Evolutionary conservation across 2,329 filamentous ascomycete genomes (phyloP).

Genomic region (Raffaelea albimanens): DNA sequence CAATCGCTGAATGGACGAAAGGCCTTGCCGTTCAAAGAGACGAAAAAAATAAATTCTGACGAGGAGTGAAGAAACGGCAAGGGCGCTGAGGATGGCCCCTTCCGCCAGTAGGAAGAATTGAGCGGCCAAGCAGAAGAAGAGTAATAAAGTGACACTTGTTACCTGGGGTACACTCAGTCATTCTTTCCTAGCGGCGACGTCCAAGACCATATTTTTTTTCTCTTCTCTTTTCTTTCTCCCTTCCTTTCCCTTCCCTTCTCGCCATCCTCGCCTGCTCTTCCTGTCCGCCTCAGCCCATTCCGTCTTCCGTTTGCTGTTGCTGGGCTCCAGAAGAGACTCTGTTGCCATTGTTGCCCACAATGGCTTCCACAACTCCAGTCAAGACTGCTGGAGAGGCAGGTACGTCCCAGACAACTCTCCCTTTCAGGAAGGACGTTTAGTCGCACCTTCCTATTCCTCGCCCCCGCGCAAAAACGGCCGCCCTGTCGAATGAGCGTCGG

Average conservation of each 20-base stretch:
- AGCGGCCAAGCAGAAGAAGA: neutral
- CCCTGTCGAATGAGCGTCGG: constrained; percentile 2
- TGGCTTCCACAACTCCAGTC: constrained; percentile 13
- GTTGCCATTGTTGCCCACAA: constrained; percentile 5
- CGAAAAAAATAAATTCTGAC: neutral
- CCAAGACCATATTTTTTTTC: neutral
- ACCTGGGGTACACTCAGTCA: neutral
- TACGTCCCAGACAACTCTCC: constrained; percentile 8
- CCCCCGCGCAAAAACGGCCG: neutral
- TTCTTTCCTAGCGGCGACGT: neutral
- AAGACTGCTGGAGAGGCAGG: constrained; percentile 16
- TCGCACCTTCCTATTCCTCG: constrained; percentile 1
- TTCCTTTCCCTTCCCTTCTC: neutral
- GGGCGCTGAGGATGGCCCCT: too few relatives aligned
- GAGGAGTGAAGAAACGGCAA: too few relatives aligned
- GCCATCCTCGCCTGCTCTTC: neutral
- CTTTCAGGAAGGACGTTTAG: neutral
- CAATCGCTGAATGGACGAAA: constrained; percentile 7
- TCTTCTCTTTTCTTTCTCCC: neutral
- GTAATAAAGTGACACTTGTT: neutral
- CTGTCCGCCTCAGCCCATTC: neutral
- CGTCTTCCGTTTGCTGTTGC: neutral
- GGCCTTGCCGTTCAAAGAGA: constrained; percentile 1
- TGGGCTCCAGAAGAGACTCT: neutral
- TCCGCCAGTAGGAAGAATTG: too few relatives aligned